A percentile compares a stretch with the other conserved stretches of the same genome.
Evolutionary conservation across 2,329 filamentous ascomycete species (phyloP).

Genomic region (Colletotrichum sp.): DNA sequence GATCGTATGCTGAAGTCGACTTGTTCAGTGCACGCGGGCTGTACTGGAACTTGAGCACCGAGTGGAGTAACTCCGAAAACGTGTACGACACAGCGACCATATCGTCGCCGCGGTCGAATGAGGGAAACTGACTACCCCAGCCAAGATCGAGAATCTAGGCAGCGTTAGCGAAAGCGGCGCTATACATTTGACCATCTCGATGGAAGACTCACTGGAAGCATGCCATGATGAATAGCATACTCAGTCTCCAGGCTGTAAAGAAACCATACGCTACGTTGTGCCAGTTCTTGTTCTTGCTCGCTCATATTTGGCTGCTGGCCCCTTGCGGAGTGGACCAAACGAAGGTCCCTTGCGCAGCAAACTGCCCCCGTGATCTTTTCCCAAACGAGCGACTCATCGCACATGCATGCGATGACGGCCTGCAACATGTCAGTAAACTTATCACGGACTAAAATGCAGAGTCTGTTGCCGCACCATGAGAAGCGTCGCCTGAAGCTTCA

Average conservation of each 20-base stretch:
- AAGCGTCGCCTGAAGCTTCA: conserved; percentile 1
- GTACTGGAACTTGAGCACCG: conserved; percentile 7
- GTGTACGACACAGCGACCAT: conserved; percentile 8
- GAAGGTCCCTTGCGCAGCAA: conserved; percentile 10
- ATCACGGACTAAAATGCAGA: rapidly evolving
- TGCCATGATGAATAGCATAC: conserved; percentile 9
- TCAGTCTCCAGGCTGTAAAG: conserved; percentile 10
- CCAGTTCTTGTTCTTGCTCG: conserved; percentile 1
- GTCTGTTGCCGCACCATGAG: neutral
- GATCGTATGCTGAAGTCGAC: neutral
- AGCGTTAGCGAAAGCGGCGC: neutral
- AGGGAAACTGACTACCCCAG: neutral
- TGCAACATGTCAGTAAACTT: neutral
- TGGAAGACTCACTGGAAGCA: conserved; percentile 1
- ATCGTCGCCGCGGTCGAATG: conserved; percentile 5
- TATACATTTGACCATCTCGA: neutral
- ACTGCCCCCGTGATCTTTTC: conserved; percentile 11
- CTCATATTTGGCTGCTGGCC: neutral
- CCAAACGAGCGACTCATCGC: neutral
- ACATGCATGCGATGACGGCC: conserved; percentile 3
- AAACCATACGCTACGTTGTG: conserved; percentile 9
- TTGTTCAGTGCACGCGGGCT: conserved; percentile 1
- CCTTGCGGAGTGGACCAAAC: conserved; percentile 2
- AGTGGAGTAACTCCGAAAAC: conserved; percentile 10
- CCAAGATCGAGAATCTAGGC: neutral